Evolutionary conservation across 2,329 filamentous ascomycete species (phyloP), one percentile per base, ranked within the genome.

Genomic region (Scorias spongiosa): DNA sequence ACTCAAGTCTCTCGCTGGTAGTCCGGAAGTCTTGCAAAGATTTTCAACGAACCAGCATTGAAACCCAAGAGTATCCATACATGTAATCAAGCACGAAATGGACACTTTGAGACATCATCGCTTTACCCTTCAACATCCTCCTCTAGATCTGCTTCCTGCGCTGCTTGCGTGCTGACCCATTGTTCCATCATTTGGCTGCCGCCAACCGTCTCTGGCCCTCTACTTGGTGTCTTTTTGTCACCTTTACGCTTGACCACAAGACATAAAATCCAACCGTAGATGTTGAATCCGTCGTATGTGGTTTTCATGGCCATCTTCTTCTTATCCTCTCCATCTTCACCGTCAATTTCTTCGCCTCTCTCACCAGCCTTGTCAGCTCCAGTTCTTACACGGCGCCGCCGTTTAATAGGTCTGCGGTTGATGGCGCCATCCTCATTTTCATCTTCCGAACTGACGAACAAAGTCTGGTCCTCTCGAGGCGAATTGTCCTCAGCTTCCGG

Each of bases 251-350:
- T 84, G 62, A 98, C 80, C 8, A 98, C 82, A 46, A 98, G 71
- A 63, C 88, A 96, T 20, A 98, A 69, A 40, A 94, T 86, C 53
- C 86, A 82, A 10, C 91, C 87, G 65, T 94, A 93, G 57, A 98
- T 95, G 54, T 82, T 84, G 65, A 96, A 96, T 8, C 91, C 89
- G 56, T 96, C 87, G 64, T 96, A 98, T 11, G 79, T 80, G 20
- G 89, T 91, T 48, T 82, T 80, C 68, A 95, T 76, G 15, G 75
- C 76, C 54, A 93, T 66, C 62, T 95, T 96, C 69, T 98, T 95
- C 66, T 95, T 93, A 57, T 93, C 83, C 45, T 83, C 78, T 9
- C 61, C 18, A 18, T 47, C 51, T 10, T 48, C 48, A 20, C 52
- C 57, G 4, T 48, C 47, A 5, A 48, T 46, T 17, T 55, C 53